Evolutionary conservation across 495 filamentous ascomycete genomes (phyloP).

Genomic region (Massariosphaeria phaeospora): DNA sequence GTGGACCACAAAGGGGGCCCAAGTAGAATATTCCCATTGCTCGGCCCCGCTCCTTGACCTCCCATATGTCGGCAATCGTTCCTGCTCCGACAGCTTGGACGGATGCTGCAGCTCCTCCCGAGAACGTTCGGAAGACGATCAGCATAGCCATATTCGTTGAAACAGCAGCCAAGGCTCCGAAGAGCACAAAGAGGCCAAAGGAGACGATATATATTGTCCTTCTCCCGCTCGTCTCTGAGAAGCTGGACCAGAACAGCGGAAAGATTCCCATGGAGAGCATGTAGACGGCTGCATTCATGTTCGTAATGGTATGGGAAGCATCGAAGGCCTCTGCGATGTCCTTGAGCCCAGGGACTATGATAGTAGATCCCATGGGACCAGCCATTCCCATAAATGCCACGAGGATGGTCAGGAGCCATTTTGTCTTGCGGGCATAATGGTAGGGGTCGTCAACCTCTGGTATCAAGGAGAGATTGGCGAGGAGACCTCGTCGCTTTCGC

Average conservation of each 20-base stretch:
- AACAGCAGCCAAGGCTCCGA: slow-evolving; percentile 65
- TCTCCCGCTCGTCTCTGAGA: slow-evolving; percentile 71
- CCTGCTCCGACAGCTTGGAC: slow-evolving; percentile 97
- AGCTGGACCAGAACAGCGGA: slow-evolving; percentile 90
- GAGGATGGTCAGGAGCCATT: slow-evolving; percentile 82
- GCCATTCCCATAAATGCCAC: slow-evolving; percentile 69
- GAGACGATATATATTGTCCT: slow-evolving; percentile 81
- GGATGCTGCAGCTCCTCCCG: slow-evolving; percentile 77
- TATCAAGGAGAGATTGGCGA: slow-evolving; percentile 65
- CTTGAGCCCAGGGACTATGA: slow-evolving; percentile 74
- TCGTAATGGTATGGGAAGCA: slow-evolving; percentile 64
- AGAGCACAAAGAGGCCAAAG: slow-evolving; percentile 73
- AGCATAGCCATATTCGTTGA: slow-evolving; percentile 77
- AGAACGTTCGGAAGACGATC: slow-evolving; percentile 74
- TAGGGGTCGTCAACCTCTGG: slow-evolving; percentile 75
- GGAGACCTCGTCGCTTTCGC: slow-evolving; percentile 64
- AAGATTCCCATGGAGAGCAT: slow-evolving; percentile 89
- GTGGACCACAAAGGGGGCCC: slow-evolving; percentile 76
- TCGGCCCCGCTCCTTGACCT: slow-evolving; percentile 66
- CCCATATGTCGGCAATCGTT: slow-evolving; percentile 90
- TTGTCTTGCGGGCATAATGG: slow-evolving; percentile 64
- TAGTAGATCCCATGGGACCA: slow-evolving; percentile 81
- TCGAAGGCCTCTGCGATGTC: slow-evolving; percentile 62
- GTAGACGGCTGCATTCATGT: slow-evolving; percentile 78
- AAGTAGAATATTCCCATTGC: slow-evolving; percentile 94